Evolutionary conservation across 1,284 basidiomycete genomes (phyloP).

Genomic region (Boletus calvinii): DNA sequence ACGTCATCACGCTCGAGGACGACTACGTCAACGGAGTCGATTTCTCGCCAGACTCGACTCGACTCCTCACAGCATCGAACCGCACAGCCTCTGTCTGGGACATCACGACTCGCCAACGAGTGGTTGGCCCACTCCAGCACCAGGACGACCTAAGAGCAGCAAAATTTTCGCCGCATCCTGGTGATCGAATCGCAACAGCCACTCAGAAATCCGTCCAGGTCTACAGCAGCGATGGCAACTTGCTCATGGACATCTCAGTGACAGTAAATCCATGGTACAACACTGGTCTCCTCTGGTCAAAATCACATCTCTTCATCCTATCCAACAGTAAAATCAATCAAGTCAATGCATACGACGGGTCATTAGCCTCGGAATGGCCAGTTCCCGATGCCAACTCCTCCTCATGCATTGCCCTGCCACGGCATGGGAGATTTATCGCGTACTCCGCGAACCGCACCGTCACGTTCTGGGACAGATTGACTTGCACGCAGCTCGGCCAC

Average conservation of each 20-base stretch:
- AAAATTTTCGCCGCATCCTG: neutral
- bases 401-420: neutral
- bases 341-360: neutral
- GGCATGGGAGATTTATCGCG: neutral
- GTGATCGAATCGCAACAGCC: neutral
- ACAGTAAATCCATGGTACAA: neutral
- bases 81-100: neutral
- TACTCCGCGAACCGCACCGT: neutral
- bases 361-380: neutral
- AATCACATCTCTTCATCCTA: neutral
- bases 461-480: neutral
- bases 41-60: slow-evolving; percentile 9
- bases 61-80: neutral
- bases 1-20: neutral
- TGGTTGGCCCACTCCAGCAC: neutral
- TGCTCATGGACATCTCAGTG: neutral
- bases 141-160: neutral
- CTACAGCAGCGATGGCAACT: neutral
- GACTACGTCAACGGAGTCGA: neutral
- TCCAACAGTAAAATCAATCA: neutral
- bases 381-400: too few relatives aligned
- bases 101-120: neutral
- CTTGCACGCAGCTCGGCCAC: neutral
- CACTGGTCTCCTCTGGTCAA: neutral
- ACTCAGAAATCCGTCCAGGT: neutral